Evolutionary conservation across 139 green algal genomes (phyloP), one percentile per base, ranked within the genome.

Genomic region (Coccomyxa sp.): DNA sequence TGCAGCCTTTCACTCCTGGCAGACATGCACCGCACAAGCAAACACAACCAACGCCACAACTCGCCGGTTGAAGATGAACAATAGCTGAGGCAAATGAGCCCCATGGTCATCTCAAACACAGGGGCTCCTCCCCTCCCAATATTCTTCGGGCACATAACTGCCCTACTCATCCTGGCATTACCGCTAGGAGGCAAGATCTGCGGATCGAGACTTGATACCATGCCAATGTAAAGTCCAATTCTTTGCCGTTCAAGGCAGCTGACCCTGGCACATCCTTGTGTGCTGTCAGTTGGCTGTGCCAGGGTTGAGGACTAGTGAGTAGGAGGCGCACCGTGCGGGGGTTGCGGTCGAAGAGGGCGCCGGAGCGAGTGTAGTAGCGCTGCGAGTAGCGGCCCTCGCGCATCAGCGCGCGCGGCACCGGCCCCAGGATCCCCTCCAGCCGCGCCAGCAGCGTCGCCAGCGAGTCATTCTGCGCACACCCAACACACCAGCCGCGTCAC

Each of bases 341-440:
- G 74, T 85, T 87, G 45, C 88, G 88, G 86, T 96, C 93, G 79
- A 93, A 97, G 11, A 97, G 84, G 77, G 89, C 85, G 17, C 93
- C 89, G 58, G 86, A 86, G 30, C 87, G 87, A 32, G 94, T 97
- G 85, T 95, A 98, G 90, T 92, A 99, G 68, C 94, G 92, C 83
- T 93, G 88, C 0, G 89, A 84, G 85, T 95, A 96, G 45, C 92
- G 89, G 0, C 95, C 94, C 58, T 88, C 84, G 25, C 79, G 57
- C 57, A 98, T 82, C 90, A 99, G 94, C 82, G 83, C 87, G 67
- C 82, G 87, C 0, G 95, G 94, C 32, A 98, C 75, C 11, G 93
- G 92, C 13, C 95, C 96, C 31, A 98, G 83, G 63, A 99, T 96
- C 84, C 93, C 92, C 66, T 97, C 92, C 60, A 99, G 74, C 10